Evolutionary conservation across 495 filamentous ascomycete species (phyloP), one percentile per base, ranked within the genome.

Genomic region (Penicillium paxilli): DNA sequence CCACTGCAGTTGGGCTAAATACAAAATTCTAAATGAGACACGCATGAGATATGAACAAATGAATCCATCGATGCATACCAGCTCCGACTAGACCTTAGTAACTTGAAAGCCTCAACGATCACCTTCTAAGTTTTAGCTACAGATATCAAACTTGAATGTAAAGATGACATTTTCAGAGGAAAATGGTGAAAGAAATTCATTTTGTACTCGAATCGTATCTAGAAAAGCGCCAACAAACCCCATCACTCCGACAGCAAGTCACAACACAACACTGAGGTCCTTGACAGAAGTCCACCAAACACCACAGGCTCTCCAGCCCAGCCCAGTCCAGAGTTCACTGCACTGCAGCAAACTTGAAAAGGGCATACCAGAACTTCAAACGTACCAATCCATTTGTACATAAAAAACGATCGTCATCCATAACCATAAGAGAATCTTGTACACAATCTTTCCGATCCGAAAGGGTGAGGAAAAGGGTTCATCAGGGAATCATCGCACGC

Each of bases 31-130:
- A 38, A 62, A 62, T 58, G 51, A 55, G 22, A 32, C n/a, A 62
- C 57, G 58, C 59, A 62, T 62, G 59, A 62, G 54, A 40, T 47
- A 58, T 52, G 55, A 62, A 51, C 47, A 25, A 28, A 53, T 47
- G 50, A 58, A 16, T 7, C 16, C 35, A 11, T 40, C 5, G n/a
- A n/a, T n/a, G n/a, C n/a, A n/a, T n/a, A n/a, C n/a, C n/a, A n/a
- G n/a, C n/a, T n/a, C n/a, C n/a, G n/a, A n/a, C n/a, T n/a, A n/a
- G n/a, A n/a, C n/a, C 28, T 30, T 6, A 6, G 28, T 30, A 30
- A 30, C 28, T 12, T 30, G 28, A 12, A 12, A 5, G 6, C 12
- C 28, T 30, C 5, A 5, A 30, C 6, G n/a, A n/a, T n/a, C n/a
- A n/a, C n/a, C n/a, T n/a, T n/a, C n/a, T n/a, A n/a, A n/a, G n/a